Evolutionary conservation across 2,329 filamentous ascomycete genomes (phyloP), one percentile per base, ranked within the genome.

Genomic region (Aspergillus sp.): DNA sequence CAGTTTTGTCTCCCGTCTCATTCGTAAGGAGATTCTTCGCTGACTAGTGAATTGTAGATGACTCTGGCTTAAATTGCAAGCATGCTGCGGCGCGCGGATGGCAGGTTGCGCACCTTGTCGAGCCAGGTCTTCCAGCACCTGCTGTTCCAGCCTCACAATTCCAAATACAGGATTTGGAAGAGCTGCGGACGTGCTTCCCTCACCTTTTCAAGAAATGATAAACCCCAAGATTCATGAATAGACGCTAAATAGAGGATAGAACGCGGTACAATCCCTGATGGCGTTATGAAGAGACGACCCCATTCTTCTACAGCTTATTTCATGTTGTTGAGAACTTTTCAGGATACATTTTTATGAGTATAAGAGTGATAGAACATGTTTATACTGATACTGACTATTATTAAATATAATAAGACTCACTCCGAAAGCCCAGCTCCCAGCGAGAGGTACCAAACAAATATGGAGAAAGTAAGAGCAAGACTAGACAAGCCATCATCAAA

Each of bases 61-160:
- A 99, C 74, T 97, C 93, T 0, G 87, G 87, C 61, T 77, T 89
- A 65, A 99, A 99, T 74, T 96, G 91, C 75, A 85, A 83, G 66
- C 88, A 88, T 64, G 92, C 93, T 0, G 84, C 90, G 66, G 86
- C 87, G 38, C 84, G 93, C 64, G 95, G 95, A 22, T 99, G 95
- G 95, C 91, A 87, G 13, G 87, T 90, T 0, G 91, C 86, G 6
- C 95, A 98, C 77, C 84, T 97, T 23, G 87, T 98, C 6, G 95
- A 98, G 74, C 87, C 91, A 41, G 86, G 85, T 7, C 82, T 92
- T 38, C 80, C 85, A 17, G 75, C 84, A 9, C 93, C 93, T 2
- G 76, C 78, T 23, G 83, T 81, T 5, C 87, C 85, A 62, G 89
- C 90, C 4, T 89, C 89, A 43, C 86, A 91, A 69, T 87, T 91